A percentile compares a stretch with the other conserved stretches of the same genome.
Conservation (phyloP, 2,329 filamentous ascomycete genomes). For the Trichophyton simii region DNA sequence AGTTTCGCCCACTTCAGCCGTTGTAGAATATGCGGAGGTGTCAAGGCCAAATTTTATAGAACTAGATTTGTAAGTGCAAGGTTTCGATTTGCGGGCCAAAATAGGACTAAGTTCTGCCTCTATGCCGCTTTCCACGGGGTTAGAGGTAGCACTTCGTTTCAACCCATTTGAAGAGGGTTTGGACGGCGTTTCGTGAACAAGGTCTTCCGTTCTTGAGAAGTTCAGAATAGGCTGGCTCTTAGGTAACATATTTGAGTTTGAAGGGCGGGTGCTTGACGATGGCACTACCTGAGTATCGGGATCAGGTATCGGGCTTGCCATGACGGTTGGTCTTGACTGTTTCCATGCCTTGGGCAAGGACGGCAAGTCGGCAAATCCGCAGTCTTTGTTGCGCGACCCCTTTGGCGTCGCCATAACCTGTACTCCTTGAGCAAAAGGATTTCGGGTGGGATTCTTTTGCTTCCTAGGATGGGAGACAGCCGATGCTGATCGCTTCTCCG, state of each 20-base stretch:
- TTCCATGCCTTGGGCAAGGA: neutral
- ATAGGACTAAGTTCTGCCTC: conserved; percentile 5
- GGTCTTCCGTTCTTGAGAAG: neutral
- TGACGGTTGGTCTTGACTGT: neutral
- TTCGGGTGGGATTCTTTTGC: conserved; percentile 31
- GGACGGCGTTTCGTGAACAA: conserved; percentile 29
- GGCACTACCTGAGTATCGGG: neutral
- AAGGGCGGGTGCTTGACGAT: neutral
- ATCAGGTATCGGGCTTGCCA: neutral
- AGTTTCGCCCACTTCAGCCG: neutral
- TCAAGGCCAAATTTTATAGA: neutral
- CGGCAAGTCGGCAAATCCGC: neutral
- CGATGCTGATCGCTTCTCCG: conserved; percentile 19
- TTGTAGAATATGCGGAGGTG: neutral
- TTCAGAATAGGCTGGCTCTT: neutral
- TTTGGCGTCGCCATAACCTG: conserved; percentile 40
- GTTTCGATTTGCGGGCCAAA: conserved; percentile 5
- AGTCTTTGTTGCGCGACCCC: conserved; percentile 11
- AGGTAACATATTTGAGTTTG: neutral
- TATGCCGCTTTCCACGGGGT: neutral
- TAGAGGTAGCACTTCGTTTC: neutral
- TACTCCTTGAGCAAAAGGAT: conserved; percentile 31
- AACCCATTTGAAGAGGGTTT: conserved; percentile 11
- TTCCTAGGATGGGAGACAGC: conserved; percentile 24
- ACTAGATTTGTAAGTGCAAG: neutral